phyloP scores from a whole-genome alignment of 768 basidiomycete genomes.

The Suillus paluster region DNA sequence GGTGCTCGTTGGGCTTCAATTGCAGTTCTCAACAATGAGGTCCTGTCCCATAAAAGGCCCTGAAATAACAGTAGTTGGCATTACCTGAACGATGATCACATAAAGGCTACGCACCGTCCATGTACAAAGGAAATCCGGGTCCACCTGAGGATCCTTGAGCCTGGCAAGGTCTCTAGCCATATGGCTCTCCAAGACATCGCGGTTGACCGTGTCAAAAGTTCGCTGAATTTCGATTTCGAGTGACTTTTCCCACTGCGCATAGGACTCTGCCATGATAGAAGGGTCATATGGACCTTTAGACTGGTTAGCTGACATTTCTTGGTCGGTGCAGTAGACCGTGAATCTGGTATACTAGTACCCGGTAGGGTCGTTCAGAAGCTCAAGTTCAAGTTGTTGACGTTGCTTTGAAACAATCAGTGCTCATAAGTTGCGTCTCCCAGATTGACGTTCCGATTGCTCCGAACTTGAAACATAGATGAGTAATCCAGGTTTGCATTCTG shows the following conservation, averaged over 20 bases:
- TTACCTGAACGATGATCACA: not conserved
- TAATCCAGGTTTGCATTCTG: too few species aligned
- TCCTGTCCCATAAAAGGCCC: conserved; percentile 4
- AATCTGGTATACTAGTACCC: conserved; percentile 13
- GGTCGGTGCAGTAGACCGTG: conserved; percentile 25
- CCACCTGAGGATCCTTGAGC: conserved; percentile 1
- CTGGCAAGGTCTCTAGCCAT: conserved; percentile 7
- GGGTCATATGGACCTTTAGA: not conserved
- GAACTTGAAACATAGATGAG: too few species aligned
- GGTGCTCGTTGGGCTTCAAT: not conserved
- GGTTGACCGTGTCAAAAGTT: not conserved
- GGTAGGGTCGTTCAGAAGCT: not conserved
- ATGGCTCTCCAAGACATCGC: not conserved
- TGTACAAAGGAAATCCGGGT: conserved; percentile 5
- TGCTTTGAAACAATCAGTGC: not conserved
- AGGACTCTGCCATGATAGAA: conserved; percentile 4
- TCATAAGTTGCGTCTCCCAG: not conserved
- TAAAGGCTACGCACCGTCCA: not conserved
- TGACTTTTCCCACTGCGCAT: conserved; percentile 6
- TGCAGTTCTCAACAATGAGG: not conserved
- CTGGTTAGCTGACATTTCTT: not conserved
- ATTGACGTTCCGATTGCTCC: too few species aligned
- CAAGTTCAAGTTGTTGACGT: not conserved
- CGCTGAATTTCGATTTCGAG: conserved; percentile 7
- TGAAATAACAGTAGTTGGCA: not conserved